These are phyloP conservation scores for Zoysia matrella DNA, from an alignment of 202 grass and related monocot genomes.

Conservation along the genomic window DNA sequence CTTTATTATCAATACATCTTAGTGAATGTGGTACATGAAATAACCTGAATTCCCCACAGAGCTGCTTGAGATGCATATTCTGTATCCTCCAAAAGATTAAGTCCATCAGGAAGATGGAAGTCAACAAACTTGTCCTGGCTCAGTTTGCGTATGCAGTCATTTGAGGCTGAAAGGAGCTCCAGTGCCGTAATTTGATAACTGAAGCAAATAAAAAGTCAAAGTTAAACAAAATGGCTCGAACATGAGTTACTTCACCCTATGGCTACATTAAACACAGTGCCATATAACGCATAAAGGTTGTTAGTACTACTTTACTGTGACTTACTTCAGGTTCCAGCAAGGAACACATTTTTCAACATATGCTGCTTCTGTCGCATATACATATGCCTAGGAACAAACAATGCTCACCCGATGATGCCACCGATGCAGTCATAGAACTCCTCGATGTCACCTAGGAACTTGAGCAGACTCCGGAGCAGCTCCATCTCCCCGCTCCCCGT, in stretches of 20 bases:
- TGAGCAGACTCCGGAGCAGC: conserved; percentile 65
- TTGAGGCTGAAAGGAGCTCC: conserved; percentile 69
- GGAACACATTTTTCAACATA: conserved; percentile 22
- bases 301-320: conserved; percentile 18
- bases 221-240: conserved; percentile 29
- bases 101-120: conserved; percentile 82
- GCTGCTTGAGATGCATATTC: conserved; percentile 90
- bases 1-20: conserved; percentile 1
- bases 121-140: conserved; percentile 61
- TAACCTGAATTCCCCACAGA: conserved; percentile 70
- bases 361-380: neutral
- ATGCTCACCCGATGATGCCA: conserved; percentile 90
- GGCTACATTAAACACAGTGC: neutral
- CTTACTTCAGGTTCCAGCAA: conserved; percentile 16
- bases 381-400: conserved; percentile 15
- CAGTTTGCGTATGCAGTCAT: conserved; percentile 37
- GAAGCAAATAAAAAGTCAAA: conserved; percentile 36
- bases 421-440: conserved; percentile 94
- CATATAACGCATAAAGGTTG: neutral
- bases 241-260: neutral
- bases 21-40: conserved; percentile 7
- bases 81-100: conserved; percentile 82
- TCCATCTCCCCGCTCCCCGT: conserved; percentile 40
- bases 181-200: conserved; percentile 88
- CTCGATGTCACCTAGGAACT: conserved; percentile 71